phyloP scores from a whole-genome alignment of 441 rosid species.

The Jatropha multifida region DNA sequence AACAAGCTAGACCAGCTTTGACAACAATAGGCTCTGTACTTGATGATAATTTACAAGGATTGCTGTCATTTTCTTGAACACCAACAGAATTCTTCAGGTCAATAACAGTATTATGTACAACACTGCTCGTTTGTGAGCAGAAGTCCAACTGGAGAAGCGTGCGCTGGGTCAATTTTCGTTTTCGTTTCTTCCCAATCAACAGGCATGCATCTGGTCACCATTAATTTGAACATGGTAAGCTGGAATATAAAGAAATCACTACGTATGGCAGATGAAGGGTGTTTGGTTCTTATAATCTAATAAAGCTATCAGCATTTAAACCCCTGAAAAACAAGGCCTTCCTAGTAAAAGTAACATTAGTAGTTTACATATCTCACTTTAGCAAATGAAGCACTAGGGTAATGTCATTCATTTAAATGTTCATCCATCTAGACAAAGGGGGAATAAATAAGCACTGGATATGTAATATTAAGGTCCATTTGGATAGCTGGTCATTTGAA shows the following conservation, averaged over 20 bases:
- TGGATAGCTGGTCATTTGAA: too few species aligned
- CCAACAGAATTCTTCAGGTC: conserved; percentile 19
- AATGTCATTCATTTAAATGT: neutral
- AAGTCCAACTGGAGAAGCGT: conserved; percentile 72
- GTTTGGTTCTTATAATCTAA: neutral
- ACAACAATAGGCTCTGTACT: neutral
- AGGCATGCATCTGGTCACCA: conserved; percentile 53
- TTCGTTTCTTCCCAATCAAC: conserved; percentile 41
- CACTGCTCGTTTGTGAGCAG: conserved; percentile 26
- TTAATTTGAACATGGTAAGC: conserved; percentile 7
- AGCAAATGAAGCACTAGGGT: neutral
- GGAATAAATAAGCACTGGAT: neutral
- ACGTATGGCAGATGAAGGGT: neutral
- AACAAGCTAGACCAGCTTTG: conserved; percentile 17
- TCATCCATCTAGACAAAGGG: neutral
- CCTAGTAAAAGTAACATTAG: neutral
- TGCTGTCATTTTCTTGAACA: conserved; percentile 27
- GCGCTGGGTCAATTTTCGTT: conserved; percentile 71
- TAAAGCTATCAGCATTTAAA: neutral
- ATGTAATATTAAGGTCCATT: too few species aligned
- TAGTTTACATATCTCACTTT: neutral
- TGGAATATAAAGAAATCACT: neutral
- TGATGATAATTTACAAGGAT: neutral
- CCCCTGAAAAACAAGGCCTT: neutral
- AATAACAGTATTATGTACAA: conserved; percentile 12